phyloP scores from a whole-genome alignment of 1,284 basidiomycete genomes.

The Schizophyllum commune region DNA sequence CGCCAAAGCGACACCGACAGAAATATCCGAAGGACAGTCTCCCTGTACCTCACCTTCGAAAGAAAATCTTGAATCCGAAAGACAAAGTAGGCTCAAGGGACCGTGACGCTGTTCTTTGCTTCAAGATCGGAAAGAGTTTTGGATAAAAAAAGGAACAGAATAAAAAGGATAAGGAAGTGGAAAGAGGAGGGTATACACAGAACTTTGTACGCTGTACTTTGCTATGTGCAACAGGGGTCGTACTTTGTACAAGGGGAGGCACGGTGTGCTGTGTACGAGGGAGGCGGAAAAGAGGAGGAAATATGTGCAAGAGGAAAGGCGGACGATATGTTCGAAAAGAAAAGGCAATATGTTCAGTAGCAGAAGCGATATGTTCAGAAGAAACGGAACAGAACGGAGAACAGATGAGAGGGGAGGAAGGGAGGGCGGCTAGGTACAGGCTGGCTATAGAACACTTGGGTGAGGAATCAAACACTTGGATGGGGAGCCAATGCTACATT shows the following conservation, averaged over 20 bases:
- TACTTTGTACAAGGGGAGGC: neutral
- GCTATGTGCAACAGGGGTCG: slow-evolving; percentile 11
- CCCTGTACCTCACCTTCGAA: too few species aligned
- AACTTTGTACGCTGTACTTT: slow-evolving; percentile 8
- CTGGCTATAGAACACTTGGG: neutral
- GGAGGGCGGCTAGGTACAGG: slow-evolving; percentile 6
- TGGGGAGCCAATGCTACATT: neutral
- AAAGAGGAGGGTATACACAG: slow-evolving; percentile 14
- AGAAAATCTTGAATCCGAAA: too few species aligned
- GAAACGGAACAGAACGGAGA: slow-evolving; percentile 13
- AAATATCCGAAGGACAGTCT: too few species aligned
- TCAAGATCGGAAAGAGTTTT: too few species aligned
- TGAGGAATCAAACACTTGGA: neutral
- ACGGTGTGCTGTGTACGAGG: neutral
- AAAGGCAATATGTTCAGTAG: slow-evolving; percentile 1
- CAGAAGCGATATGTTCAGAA: slow-evolving; percentile 7
- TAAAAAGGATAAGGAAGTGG: slow-evolving; percentile 10
- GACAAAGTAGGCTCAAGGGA: too few species aligned
- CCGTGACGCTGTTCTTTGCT: too few species aligned
- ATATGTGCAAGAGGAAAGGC: slow-evolving; percentile 9
- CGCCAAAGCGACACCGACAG: too few species aligned
- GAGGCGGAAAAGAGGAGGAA: neutral
- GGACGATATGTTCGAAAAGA: slow-evolving; percentile 18
- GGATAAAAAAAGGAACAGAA: slow-evolving; percentile 2
- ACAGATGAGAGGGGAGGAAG: slow-evolving; percentile 14